Conservation (phyloP, 352 stramenopile species). For the Phytopythium aichiense region DNA sequence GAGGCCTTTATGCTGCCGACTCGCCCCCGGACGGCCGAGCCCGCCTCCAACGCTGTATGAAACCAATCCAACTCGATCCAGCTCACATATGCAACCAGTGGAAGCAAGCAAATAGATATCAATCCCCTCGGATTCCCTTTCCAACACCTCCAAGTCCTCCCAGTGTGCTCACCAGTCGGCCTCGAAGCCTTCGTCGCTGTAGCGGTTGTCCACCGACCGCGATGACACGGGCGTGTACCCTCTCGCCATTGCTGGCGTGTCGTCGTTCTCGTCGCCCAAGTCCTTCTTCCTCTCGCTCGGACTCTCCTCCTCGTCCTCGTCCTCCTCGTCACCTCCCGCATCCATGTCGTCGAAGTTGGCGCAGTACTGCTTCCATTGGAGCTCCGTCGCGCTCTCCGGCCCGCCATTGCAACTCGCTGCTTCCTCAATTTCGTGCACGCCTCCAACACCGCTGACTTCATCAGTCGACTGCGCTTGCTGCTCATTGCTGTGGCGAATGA, state of each 20-base stretch:
- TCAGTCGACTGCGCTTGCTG: neutral
- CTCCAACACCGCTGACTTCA: neutral
- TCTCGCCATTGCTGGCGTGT: neutral
- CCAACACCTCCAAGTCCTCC: neutral
- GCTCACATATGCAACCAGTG: neutral
- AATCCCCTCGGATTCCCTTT: neutral
- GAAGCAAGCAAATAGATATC: neutral
- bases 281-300: constrained; percentile 10
- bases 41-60: neutral
- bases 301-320: constrained; percentile 5
- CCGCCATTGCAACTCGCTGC: constrained; percentile 3
- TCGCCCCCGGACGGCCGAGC: constrained; percentile 3
- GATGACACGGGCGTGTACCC: constrained; percentile 11
- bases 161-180: constrained; percentile 27
- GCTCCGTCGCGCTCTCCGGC: constrained; percentile 4
- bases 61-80: neutral
- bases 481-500: neutral
- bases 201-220: constrained; percentile 17
- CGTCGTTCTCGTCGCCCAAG: neutral
- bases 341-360: constrained; percentile 6
- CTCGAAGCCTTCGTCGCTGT: constrained; percentile 58
- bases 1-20: constrained; percentile 41
- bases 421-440: neutral
- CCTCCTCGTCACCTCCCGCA: constrained; percentile 3
- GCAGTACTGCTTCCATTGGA: constrained; percentile 3